Base-by-base conservation (phyloP, 1,284 basidiomycete species). In the Cystobasidium pallidum region DNA sequence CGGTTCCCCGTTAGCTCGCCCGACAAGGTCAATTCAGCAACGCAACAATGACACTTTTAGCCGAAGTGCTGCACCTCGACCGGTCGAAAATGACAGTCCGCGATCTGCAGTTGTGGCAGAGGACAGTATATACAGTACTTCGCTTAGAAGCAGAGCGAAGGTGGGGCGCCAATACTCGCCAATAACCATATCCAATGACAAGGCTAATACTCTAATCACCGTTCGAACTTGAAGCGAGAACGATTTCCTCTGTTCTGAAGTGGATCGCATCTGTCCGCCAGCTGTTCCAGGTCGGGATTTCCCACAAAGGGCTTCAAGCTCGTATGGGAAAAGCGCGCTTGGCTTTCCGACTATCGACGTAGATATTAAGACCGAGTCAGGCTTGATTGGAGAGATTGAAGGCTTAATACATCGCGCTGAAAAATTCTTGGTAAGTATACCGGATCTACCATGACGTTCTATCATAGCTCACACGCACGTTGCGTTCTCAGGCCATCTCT, bases 381-480 rank as follows among this genome's bases (percentile, higher is more conserved):
- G 68, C 34, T 43, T 64, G 49, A 28, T 71, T 26, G 61, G 68
- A 10, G 61, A 63, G n/a, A 47, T 71, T 30, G 49, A 52, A 30
- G 43, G 30, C 39, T 30, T 39, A 7, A 47, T 71, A 3, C 43
- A 55, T n/a, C 45, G 52, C 24, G 54, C 61, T 2, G 30, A 47
- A 28, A 64, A 71, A 26, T 58, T 54, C 13, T 47, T 71, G 61
- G 68, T 71, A 26, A 30, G 61, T 19, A 30, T 19, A n/a, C n/a
- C n/a, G n/a, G n/a, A n/a, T n/a, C n/a, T n/a, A n/a, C n/a, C n/a
- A n/a, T n/a, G n/a, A n/a, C n/a, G n/a, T n/a, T n/a, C n/a, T n/a
- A n/a, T n/a, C n/a, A n/a, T n/a, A n/a, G n/a, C n/a, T n/a, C n/a
- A n/a, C n/a, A n/a, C n/a, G n/a, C n/a, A n/a, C n/a, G 1, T 34